phyloP scores from a whole-genome alignment of 306 rosid genomes.

The Benincasa hispida region DNA sequence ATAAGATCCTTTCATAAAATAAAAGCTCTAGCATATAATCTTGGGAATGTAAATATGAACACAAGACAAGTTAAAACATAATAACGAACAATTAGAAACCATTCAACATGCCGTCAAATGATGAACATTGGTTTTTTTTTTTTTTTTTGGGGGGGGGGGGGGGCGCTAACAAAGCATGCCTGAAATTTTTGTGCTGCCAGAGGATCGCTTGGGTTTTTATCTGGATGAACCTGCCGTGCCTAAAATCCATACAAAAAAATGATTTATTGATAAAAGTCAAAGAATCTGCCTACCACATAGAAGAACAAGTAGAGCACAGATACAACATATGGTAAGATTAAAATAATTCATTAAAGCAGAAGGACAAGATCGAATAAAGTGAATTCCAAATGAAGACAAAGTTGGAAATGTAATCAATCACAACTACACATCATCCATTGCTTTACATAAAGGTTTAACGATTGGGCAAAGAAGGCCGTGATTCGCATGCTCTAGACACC shows the following conservation, averaged over 20 bases:
- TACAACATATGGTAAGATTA: neutral
- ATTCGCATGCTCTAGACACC: too few relatives aligned
- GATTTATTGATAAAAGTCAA: neutral
- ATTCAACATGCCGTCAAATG: neutral
- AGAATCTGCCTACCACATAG: neutral
- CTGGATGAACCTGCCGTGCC: constrained; percentile 99
- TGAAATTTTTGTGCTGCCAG: constrained; percentile 94
- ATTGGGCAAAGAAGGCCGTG: neutral
- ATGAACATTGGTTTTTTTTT: neutral
- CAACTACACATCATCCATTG: neutral
- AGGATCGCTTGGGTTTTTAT: constrained; percentile 94
- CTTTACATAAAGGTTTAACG: neutral
- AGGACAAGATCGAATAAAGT: neutral
- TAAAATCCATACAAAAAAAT: constrained; percentile 7
- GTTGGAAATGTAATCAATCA: neutral
- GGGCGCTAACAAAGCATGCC: constrained; percentile 26
- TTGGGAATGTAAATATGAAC: neutral
- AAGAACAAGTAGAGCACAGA: neutral
- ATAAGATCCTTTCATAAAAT: neutral
- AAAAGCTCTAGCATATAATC: neutral
- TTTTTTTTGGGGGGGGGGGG: neutral
- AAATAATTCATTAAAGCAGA: neutral
- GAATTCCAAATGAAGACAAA: neutral
- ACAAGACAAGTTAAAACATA: neutral
- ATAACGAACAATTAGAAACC: neutral